A percentile compares a stretch with the other conserved stretches of the same genome.
Conservation (phyloP, 2,329 filamentous ascomycete genomes). For the Corynespora cassiicola region DNA sequence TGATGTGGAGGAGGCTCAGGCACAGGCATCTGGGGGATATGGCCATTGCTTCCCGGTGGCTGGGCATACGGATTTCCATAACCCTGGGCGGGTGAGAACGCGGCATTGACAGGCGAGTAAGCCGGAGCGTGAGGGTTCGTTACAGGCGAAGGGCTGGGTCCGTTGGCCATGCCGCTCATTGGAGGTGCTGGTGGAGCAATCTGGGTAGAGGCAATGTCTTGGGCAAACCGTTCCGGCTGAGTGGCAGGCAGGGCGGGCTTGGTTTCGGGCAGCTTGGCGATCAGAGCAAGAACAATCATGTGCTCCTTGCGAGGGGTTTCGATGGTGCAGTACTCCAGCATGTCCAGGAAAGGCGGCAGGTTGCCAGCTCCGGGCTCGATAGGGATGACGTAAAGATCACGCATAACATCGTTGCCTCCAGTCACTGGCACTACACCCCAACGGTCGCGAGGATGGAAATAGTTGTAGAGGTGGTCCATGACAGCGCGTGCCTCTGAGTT, state of each 20-base stretch:
- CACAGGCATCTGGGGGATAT: constrained; percentile 5
- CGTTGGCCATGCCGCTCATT: constrained; percentile 26
- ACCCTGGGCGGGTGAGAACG: constrained; percentile 30
- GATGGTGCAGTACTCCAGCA: constrained; percentile 84
- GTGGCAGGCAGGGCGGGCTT: constrained; percentile 35
- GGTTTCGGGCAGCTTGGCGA: constrained; percentile 62
- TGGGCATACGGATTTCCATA: constrained; percentile 25
- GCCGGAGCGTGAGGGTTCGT: constrained; percentile 42
- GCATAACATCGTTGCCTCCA: constrained; percentile 74
- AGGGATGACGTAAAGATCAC: constrained; percentile 91
- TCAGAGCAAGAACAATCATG: constrained; percentile 82
- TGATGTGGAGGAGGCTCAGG: constrained; percentile 27
- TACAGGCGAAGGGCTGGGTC: constrained; percentile 32
- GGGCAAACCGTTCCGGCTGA: constrained; percentile 30
- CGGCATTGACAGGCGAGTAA: constrained; percentile 37
- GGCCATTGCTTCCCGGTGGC: constrained; percentile 15
- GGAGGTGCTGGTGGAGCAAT: constrained; percentile 24
- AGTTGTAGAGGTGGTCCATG: constrained; percentile 82
- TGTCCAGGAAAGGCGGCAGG: constrained; percentile 85
- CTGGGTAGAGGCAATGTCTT: constrained; percentile 18
- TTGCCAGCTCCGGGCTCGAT: constrained; percentile 72
- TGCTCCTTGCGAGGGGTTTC: constrained; percentile 75
- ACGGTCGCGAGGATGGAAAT: constrained; percentile 80
- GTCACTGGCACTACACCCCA: constrained; percentile 76
- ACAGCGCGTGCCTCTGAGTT: constrained; percentile 64